A percentile compares a stretch with the other conserved stretches of the same genome.
These are phyloP conservation scores for Aspergillus nidulans DNA, from an alignment of 495 filamentous ascomycete species.

Conservation along the genomic window DNA sequence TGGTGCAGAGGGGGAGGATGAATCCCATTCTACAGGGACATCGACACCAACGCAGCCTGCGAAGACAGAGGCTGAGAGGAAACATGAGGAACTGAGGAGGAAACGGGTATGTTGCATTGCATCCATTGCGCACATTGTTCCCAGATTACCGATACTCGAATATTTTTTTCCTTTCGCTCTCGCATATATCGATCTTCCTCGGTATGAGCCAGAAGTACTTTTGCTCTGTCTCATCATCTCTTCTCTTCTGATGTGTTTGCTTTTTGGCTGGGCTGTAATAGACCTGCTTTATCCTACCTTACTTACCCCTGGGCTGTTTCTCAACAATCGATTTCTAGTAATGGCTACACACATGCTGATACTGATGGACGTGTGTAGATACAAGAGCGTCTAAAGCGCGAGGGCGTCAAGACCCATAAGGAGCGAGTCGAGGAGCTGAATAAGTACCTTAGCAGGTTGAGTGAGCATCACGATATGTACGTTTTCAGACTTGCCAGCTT, in stretches of 20 bases:
- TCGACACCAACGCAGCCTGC: background rate
- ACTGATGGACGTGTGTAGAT: conserved; percentile 14
- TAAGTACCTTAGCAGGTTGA: conserved; percentile 82
- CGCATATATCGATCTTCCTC: background rate
- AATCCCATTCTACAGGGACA: background rate
- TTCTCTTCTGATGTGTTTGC: background rate
- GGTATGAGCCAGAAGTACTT: background rate
- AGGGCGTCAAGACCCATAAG: conserved; percentile 92
- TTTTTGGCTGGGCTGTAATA: background rate
- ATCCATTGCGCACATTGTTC: no score
- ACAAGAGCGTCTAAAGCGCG: conserved; percentile 71
- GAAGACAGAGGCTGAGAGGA: conserved; percentile 85
- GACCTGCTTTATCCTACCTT: background rate
- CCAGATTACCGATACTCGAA: no score
- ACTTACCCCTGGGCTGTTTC: conserved; percentile 2
- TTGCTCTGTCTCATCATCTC: background rate
- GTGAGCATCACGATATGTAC: conserved; percentile 97
- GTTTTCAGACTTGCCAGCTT: conserved; percentile 17
- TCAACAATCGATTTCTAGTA: background rate
- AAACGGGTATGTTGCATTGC: conserved; percentile 62
- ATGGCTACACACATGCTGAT: background rate
- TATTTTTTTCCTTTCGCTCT: background rate
- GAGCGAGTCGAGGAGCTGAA: conserved; percentile 95
- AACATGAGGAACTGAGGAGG: conserved; percentile 71
- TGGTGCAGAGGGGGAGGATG: conserved; percentile 5